Percentiles rank a stretch among this genome's conserved stretches.
These are phyloP conservation scores for Lipomyces chichibuensis DNA, from an alignment of 805 yeast species.

Conservation along the genomic window DNA sequence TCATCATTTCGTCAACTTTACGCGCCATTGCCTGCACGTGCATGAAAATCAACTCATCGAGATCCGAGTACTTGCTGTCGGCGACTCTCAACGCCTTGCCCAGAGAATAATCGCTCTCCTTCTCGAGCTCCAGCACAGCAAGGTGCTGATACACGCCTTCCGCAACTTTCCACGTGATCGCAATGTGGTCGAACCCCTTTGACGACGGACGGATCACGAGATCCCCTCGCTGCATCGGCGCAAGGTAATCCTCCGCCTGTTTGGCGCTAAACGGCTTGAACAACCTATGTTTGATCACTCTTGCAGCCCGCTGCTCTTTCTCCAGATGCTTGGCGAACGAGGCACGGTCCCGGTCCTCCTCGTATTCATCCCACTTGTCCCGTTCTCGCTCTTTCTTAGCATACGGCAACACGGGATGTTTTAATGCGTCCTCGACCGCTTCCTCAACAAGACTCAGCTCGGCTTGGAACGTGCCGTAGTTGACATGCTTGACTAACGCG, in stretches of 20 bases:
- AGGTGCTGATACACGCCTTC: constrained; percentile 89
- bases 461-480: constrained; percentile 74
- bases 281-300: constrained; percentile 88
- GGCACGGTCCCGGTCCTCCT: constrained; percentile 67
- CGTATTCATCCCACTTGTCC: constrained; percentile 72
- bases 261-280: constrained; percentile 78
- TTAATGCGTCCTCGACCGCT: constrained; percentile 60
- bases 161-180: constrained; percentile 95
- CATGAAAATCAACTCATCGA: constrained; percentile 89
- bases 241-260: constrained; percentile 92
- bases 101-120: constrained; percentile 62
- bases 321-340: constrained; percentile 59
- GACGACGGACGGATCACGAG: constrained; percentile 94
- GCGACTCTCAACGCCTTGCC: constrained; percentile 70
- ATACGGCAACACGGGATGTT: constrained; percentile 39
- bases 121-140: constrained; percentile 75
- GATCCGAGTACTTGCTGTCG: constrained; percentile 70
- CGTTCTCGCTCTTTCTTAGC: constrained; percentile 49
- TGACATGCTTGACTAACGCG: constrained; percentile 72
- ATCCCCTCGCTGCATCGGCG: constrained; percentile 87
- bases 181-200: constrained; percentile 81
- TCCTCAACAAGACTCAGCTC: constrained; percentile 69
- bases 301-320: constrained; percentile 66
- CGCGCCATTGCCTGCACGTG: constrained; percentile 83
- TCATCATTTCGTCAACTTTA: constrained; percentile 79